Evolutionary conservation across 139 green algal genomes (phyloP), one percentile per base, ranked within the genome.

Genomic region (Pleodorina starrii): DNA sequence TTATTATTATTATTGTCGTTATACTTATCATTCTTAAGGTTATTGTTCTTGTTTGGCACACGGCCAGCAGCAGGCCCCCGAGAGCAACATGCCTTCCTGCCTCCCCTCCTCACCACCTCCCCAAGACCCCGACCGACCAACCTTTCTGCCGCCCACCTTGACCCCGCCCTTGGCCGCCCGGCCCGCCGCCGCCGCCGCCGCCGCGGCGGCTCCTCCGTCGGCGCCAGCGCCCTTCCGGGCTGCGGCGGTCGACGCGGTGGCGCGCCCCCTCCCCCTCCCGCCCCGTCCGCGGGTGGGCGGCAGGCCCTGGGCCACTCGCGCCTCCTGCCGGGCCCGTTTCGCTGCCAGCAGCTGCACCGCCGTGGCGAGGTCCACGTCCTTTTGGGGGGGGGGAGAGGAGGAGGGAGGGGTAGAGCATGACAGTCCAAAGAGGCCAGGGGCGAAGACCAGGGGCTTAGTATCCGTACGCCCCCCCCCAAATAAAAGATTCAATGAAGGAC

Each of bases 361-460:
- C 7, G 63, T 27, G 29, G 86, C 90, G 44, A 93, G 80, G 10
- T 82, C 84, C 36, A 94, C 77, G 1, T 90, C 84, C 72, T 91
- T 59, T 17, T 29, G 32, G 7, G 48, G 35, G 21, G 11, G 25
- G n/a, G 74, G 44, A 1, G 43, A 23, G 48, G 48, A 14, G 19
- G 38, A 32, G 32, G 32, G n/a, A 6, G 35, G 36, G 76, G 48
- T 27, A 16, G 35, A 23, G 48, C n/a, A n/a, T 11, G 11, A 50
- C 1, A 12, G 4, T 42, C 43, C 12, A 32, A 50, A 35, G 10
- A 43, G 0, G 27, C 21, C 29, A 25, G 54, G 54, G 7, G 54
- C 5, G 54, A 66, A 2, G 54, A 4, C 54, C 3, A 60, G 17
- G 7, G 54, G 5, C 25, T 25, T 5, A 32, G 29, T 25, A 66